These are phyloP conservation scores for Aspergillus alliaceus DNA, from an alignment of 2,329 filamentous ascomycete species.

Conservation along the genomic window DNA sequence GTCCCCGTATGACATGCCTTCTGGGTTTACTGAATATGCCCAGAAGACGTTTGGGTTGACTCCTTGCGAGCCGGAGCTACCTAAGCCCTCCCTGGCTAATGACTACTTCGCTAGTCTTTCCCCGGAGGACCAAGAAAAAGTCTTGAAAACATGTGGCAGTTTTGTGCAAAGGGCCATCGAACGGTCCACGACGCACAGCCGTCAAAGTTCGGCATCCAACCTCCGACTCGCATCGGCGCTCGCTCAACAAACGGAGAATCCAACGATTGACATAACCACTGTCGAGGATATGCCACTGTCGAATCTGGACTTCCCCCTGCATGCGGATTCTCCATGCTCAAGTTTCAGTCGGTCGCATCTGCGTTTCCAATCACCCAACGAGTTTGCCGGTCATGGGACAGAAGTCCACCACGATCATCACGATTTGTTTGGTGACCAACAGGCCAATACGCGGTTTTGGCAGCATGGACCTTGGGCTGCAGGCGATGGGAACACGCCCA, in stretches of 20 bases:
- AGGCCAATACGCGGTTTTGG: slow-evolving; percentile 47
- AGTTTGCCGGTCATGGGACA: slow-evolving; percentile 38
- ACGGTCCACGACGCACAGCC: slow-evolving; percentile 37
- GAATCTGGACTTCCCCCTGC: slow-evolving; percentile 38
- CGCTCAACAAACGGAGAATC: slow-evolving; percentile 41
- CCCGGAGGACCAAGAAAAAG: slow-evolving; percentile 42
- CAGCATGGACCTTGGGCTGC: slow-evolving; percentile 44
- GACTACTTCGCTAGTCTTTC: slow-evolving; percentile 43
- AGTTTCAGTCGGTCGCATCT: slow-evolving; percentile 45
- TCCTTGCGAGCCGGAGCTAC: slow-evolving; percentile 33
- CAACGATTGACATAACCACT: slow-evolving; percentile 44
- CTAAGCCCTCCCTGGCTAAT: slow-evolving; percentile 42
- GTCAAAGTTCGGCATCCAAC: slow-evolving; percentile 39
- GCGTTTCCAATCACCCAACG: slow-evolving; percentile 43
- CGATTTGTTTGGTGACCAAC: slow-evolving; percentile 46
- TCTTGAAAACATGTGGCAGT: slow-evolving; percentile 44
- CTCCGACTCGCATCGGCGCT: slow-evolving; percentile 38
- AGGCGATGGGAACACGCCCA: slow-evolving; percentile 43
- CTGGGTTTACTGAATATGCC: slow-evolving; percentile 43
- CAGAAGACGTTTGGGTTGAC: slow-evolving; percentile 39
- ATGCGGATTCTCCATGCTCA: slow-evolving; percentile 44
- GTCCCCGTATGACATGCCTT: slow-evolving; percentile 46
- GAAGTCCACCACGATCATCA: slow-evolving; percentile 42
- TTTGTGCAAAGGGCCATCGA: slow-evolving; percentile 42
- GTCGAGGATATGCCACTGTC: slow-evolving; percentile 39